Percentiles rank a stretch among this genome's conserved stretches.
Conservation (phyloP, 1,139 yeast genomes). For the Hansenula anomala region DNA sequence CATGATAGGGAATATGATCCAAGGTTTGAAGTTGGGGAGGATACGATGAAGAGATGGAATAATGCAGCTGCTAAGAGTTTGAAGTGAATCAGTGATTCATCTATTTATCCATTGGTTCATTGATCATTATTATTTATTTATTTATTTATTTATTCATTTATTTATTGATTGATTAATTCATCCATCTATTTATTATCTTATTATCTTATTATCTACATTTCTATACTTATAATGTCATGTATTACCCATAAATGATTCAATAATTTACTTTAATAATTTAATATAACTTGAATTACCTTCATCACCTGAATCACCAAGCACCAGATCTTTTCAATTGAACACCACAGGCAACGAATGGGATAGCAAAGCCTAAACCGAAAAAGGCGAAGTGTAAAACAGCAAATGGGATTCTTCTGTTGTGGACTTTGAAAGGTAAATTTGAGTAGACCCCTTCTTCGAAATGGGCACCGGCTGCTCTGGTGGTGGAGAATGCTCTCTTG, state of each 20-base stretch:
- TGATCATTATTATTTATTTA: slow-evolving; percentile 2
- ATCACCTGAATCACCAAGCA: too few species aligned
- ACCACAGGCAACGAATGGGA: slow-evolving; percentile 66
- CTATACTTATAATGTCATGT: neutral
- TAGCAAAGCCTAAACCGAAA: slow-evolving; percentile 55
- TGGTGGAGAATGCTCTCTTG: slow-evolving; percentile 29
- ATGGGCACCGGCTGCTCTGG: slow-evolving; percentile 34
- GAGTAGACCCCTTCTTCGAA: slow-evolving; percentile 83
- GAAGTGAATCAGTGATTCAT: neutral
- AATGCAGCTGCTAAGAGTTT: slow-evolving; percentile 17
- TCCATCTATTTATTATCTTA: slow-evolving; percentile 4
- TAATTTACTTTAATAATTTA: neutral
- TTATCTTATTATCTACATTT: too few species aligned
- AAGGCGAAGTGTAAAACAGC: slow-evolving; percentile 76
- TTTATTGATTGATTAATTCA: slow-evolving; percentile 3
- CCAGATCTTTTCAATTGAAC: slow-evolving; percentile 80
- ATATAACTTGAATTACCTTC: neutral
- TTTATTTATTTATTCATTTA: slow-evolving; percentile 3
- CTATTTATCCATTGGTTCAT: slow-evolving; percentile 7
- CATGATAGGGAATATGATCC: slow-evolving; percentile 14
- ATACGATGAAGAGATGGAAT: slow-evolving; percentile 17
- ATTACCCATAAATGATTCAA: neutral
- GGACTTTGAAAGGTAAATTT: slow-evolving; percentile 91
- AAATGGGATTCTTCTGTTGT: slow-evolving; percentile 87
- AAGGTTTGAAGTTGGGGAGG: slow-evolving; percentile 13